phyloP scores from a whole-genome alignment of 1,284 basidiomycete genomes.

The Schizophyllum commune region DNA sequence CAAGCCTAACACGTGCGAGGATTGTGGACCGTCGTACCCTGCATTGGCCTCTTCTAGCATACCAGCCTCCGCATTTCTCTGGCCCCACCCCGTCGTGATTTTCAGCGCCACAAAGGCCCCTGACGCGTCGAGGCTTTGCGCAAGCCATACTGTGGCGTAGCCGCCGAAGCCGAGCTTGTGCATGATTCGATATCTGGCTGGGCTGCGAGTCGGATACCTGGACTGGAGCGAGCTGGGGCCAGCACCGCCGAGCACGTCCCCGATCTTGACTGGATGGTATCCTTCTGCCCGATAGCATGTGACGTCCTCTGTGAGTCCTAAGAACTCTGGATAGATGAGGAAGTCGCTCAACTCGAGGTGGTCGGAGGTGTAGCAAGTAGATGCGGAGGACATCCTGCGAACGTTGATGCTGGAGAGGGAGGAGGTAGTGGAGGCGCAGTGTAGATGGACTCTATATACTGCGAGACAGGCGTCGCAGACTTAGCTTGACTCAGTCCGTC shows the following conservation, averaged over 20 bases:
- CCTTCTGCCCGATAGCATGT: conserved; percentile 9
- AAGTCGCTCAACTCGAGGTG: not conserved
- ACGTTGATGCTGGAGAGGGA: too few relatives aligned
- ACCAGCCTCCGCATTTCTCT: not conserved
- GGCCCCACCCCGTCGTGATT: conserved; percentile 3
- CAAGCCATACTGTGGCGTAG: conserved; percentile 8
- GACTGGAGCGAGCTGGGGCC: not conserved
- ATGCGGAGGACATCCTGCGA: too few relatives aligned
- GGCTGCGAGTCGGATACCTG: not conserved
- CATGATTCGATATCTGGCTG: conserved; percentile 6
- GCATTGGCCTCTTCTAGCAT: not conserved
- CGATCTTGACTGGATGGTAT: conserved; percentile 12
- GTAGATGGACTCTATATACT: too few relatives aligned
- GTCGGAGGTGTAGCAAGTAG: too few relatives aligned
- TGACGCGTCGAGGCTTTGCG: conserved; percentile 2
- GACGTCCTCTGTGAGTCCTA: conserved; percentile 8
- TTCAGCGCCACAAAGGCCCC: conserved; percentile 5
- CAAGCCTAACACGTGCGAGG: conserved; percentile 1
- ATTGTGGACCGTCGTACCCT: not conserved
- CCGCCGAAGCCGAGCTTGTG: conserved; percentile 8
- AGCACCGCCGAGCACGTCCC: conserved; percentile 1
- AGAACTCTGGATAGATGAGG: not conserved
- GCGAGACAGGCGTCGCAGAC: too few relatives aligned
- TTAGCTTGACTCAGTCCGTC: too few relatives aligned
- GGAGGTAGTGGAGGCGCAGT: too few relatives aligned